Evolutionary conservation across 768 basidiomycete genomes (phyloP).

Genomic region (Termitomyces bulborhizus): DNA sequence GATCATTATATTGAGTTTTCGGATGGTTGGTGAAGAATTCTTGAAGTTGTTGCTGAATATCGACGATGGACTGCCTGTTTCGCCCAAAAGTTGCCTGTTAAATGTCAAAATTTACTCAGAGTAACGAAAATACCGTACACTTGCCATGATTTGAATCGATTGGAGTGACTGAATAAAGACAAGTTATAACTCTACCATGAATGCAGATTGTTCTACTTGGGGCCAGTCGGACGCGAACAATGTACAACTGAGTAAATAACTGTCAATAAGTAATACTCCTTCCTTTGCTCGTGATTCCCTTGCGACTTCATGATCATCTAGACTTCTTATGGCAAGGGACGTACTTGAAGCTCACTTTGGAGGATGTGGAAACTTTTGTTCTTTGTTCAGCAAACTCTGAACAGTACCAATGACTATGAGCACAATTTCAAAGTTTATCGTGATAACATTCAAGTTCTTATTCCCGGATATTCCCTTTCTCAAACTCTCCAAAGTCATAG

Average conservation of each 20-base stretch:
- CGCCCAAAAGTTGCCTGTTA: conserved; percentile 37
- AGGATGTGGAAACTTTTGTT: not conserved
- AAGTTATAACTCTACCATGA: conserved; percentile 11
- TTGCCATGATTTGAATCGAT: conserved; percentile 10
- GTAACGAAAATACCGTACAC: not conserved
- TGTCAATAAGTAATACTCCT: not conserved
- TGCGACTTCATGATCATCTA: not conserved
- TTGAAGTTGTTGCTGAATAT: conserved; percentile 65
- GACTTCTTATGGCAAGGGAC: not conserved
- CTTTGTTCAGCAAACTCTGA: not conserved
- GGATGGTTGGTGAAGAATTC: conserved; percentile 65
- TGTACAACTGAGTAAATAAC: conserved; percentile 3
- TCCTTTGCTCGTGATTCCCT: too few relatives aligned
- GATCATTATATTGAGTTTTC: conserved; percentile 48
- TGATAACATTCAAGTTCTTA: too few relatives aligned
- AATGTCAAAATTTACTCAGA: not conserved
- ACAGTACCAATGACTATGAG: not conserved
- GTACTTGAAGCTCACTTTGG: not conserved
- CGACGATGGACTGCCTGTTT: conserved; percentile 62
- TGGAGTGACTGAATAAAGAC: not conserved
- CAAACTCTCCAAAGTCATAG: too few relatives aligned
- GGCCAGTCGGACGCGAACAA: conserved; percentile 1
- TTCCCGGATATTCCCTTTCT: too few relatives aligned
- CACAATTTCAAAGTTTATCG: too few relatives aligned
- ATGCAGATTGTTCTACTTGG: not conserved